Evolutionary conservation across 345 rosid species (phyloP).

Genomic region (Corchorus capsularis): DNA sequence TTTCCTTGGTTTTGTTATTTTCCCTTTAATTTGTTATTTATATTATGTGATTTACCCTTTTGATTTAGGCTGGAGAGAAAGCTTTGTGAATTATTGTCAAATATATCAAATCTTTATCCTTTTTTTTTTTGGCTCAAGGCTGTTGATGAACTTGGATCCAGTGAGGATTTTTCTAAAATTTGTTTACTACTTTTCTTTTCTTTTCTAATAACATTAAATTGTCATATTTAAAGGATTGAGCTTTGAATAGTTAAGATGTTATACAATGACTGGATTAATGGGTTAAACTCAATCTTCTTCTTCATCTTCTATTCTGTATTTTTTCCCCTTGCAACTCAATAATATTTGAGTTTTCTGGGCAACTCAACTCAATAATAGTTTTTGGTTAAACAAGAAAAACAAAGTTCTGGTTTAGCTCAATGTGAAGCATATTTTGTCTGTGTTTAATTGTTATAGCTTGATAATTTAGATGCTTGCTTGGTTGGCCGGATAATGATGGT

Average conservation of each 20-base stretch:
- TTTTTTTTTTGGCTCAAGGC: constrained; percentile 40
- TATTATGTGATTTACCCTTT: constrained; percentile 6
- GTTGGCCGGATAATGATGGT: no score
- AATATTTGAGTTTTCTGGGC: no score
- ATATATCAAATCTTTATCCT: background rate
- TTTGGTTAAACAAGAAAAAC: no score
- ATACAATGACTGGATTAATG: no score
- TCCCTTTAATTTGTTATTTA: background rate
- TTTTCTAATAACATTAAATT: background rate
- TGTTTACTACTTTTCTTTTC: constrained; percentile 5
- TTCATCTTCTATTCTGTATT: no score
- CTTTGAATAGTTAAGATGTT: background rate
- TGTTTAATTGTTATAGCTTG: no score
- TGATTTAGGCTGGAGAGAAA: constrained; percentile 79
- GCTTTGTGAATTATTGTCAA: constrained; percentile 39
- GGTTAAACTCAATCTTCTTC: no score
- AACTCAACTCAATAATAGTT: no score
- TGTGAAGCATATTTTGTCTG: no score
- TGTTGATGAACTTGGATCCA: constrained; percentile 49
- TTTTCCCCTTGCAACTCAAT: no score
- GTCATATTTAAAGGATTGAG: background rate
- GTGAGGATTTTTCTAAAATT: constrained; percentile 34
- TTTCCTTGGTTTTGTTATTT: background rate
- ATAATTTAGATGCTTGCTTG: no score
- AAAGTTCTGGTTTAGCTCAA: no score